These are phyloP conservation scores for Bipolaris bicolor DNA, from an alignment of 2,329 filamentous ascomycete species.

Conservation along the genomic window DNA sequence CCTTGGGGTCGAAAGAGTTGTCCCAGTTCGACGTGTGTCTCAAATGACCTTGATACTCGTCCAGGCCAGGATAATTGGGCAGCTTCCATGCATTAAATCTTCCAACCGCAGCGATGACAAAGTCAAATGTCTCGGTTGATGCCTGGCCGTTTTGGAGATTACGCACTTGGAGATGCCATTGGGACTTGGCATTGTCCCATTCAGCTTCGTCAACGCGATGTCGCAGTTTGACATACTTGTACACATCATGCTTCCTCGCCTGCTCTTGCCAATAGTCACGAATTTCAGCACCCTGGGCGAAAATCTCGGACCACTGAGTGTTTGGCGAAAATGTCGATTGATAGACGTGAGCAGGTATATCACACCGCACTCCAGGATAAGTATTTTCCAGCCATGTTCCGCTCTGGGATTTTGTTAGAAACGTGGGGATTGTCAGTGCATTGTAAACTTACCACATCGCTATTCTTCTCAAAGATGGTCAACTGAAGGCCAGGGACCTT, in stretches of 20 bases:
- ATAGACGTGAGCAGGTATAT: slow-evolving; percentile 49
- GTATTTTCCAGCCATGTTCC: slow-evolving; percentile 49
- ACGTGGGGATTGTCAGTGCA: not conserved
- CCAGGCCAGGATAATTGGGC: slow-evolving; percentile 39
- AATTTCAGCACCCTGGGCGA: slow-evolving; percentile 51
- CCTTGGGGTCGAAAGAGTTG: slow-evolving; percentile 56
- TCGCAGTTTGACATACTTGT: slow-evolving; percentile 48
- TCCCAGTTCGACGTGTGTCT: slow-evolving; percentile 44
- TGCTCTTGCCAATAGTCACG: slow-evolving; percentile 50
- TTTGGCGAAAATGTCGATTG: slow-evolving; percentile 53
- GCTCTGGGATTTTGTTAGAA: slow-evolving; percentile 16
- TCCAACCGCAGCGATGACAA: slow-evolving; percentile 48
- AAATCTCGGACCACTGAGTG: slow-evolving; percentile 52
- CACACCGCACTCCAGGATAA: slow-evolving; percentile 43
- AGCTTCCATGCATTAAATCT: slow-evolving; percentile 43
- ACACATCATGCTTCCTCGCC: slow-evolving; percentile 50
- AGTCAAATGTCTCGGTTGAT: slow-evolving; percentile 36
- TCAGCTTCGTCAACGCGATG: slow-evolving; percentile 47
- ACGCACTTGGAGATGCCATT: slow-evolving; percentile 65
- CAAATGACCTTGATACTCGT: slow-evolving; percentile 37
- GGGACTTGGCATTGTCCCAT: slow-evolving; percentile 52
- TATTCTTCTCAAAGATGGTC: slow-evolving; percentile 56
- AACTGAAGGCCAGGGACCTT: slow-evolving; percentile 73
- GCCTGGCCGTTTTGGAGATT: slow-evolving; percentile 53
- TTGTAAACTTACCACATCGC: slow-evolving; percentile 42